phyloP scores from a whole-genome alignment of 192 early-diverging fungal genomes.

The Gamsiella multidivaricata region DNA sequence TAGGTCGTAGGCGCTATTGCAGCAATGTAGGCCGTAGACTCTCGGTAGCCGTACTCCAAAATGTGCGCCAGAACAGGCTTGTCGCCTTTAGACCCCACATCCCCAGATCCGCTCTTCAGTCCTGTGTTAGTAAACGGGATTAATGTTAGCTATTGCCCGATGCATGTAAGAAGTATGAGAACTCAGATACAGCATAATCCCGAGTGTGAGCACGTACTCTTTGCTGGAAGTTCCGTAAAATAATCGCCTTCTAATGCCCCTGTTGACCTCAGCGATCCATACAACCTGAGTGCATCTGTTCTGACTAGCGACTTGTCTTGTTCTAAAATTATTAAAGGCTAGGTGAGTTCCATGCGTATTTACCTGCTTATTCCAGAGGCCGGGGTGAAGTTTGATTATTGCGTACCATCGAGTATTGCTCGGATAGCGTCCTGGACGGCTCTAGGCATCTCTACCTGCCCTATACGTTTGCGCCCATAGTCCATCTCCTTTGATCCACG shows the following conservation, averaged over 20 bases:
- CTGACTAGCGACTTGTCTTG: constrained; percentile 60
- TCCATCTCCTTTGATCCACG: constrained; percentile 50
- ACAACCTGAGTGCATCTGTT: constrained; percentile 62
- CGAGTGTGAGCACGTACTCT: constrained; percentile 11
- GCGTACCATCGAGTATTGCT: constrained; percentile 25
- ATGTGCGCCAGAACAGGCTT: constrained; percentile 64
- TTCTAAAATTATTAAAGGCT: constrained; percentile 10
- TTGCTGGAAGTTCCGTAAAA: constrained; percentile 2
- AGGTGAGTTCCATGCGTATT: background rate
- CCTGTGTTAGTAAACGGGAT: background rate
- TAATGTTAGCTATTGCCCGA: no score
- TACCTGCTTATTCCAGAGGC: no score
- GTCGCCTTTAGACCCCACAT: constrained; percentile 16
- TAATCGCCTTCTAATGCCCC: constrained; percentile 41
- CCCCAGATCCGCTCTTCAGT: constrained; percentile 32
- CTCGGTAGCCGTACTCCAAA: constrained; percentile 75
- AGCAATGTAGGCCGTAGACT: constrained; percentile 79
- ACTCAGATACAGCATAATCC: background rate
- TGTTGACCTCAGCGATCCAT: constrained; percentile 64
- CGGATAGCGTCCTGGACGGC: constrained; percentile 46
- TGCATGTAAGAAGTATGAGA: background rate
- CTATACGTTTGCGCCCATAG: constrained; percentile 50
- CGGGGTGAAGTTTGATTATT: no score
- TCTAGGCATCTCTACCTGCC: constrained; percentile 43
- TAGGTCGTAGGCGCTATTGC: constrained; percentile 70